These are phyloP conservation scores for Eucalyptus shirleyi DNA, from an alignment of 345 rosid genomes.

Conservation along the genomic window DNA sequence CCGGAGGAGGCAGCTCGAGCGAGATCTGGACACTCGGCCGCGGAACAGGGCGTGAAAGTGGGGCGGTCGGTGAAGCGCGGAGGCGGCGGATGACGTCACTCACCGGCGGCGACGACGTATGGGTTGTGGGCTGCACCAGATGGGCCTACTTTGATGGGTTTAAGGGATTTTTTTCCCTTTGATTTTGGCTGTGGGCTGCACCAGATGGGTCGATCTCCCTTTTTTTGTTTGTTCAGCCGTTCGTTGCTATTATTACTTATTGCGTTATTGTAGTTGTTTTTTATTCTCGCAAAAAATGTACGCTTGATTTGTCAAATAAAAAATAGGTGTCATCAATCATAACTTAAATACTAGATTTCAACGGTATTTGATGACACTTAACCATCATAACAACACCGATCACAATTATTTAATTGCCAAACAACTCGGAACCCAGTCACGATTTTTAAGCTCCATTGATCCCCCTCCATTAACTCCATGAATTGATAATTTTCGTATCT, in stretches of 20 bases:
- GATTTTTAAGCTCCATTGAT: background rate
- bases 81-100: background rate
- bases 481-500: background rate
- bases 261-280: accelerated
- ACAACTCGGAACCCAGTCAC: accelerated
- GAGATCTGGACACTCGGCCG: background rate
- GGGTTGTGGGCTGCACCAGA: background rate
- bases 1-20: background rate
- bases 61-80: background rate
- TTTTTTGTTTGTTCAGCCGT: background rate
- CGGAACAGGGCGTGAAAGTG: background rate
- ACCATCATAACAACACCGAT: accelerated
- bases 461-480: background rate
- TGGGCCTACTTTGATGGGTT: background rate
- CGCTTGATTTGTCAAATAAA: background rate
- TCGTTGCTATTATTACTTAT: background rate
- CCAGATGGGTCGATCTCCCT: background rate
- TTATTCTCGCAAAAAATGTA: background rate
- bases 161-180: background rate
- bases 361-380: background rate
- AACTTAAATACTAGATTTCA: background rate
- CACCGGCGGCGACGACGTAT: background rate
- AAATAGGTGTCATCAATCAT: background rate
- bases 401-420: background rate
- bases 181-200: background rate